These are phyloP conservation scores for Bullera alba DNA, from an alignment of 768 basidiomycete species.

Conservation along the genomic window DNA sequence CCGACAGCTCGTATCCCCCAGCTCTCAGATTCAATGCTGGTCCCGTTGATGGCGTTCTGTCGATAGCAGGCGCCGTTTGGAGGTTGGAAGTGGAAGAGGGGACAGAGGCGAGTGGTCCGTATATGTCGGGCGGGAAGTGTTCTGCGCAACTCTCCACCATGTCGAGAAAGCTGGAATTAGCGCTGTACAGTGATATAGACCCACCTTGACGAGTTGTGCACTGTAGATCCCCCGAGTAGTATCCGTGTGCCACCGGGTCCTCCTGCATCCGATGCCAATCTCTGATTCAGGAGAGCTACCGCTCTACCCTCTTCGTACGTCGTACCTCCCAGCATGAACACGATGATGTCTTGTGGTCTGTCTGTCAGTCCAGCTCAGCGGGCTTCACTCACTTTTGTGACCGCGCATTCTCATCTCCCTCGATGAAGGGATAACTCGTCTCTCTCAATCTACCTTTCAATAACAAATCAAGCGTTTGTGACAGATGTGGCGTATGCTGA, in stretches of 20 bases:
- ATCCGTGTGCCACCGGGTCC: slow-evolving; percentile 60
- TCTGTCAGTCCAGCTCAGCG: slow-evolving; percentile 5
- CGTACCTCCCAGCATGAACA: slow-evolving; percentile 93
- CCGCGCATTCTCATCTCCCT: slow-evolving; percentile 54
- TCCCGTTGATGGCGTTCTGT: too few relatives aligned
- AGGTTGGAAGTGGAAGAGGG: slow-evolving; percentile 64
- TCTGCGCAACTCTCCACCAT: slow-evolving; percentile 68
- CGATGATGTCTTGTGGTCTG: slow-evolving; percentile 90
- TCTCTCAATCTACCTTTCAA: slow-evolving; percentile 81
- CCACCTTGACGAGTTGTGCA: slow-evolving; percentile 90
- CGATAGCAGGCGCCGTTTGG: not conserved
- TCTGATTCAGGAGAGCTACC: slow-evolving; percentile 79
- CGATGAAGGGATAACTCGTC: slow-evolving; percentile 80
- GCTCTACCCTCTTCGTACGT: slow-evolving; percentile 92
- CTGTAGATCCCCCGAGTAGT: slow-evolving; percentile 84
- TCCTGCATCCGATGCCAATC: slow-evolving; percentile 49
- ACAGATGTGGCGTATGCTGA: slow-evolving; percentile 87
- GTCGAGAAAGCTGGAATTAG: slow-evolving; percentile 66
- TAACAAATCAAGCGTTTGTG: slow-evolving; percentile 82
- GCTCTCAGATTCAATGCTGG: slow-evolving; percentile 76
- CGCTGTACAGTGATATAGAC: slow-evolving; percentile 25
- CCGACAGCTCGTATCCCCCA: slow-evolving; percentile 81
- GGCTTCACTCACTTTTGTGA: slow-evolving; percentile 53
- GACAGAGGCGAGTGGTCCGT: slow-evolving; percentile 55
- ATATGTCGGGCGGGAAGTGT: slow-evolving; percentile 46